These are phyloP conservation scores for Fusarium poae DNA, from an alignment of 2,329 filamentous ascomycete species.

Conservation along the genomic window DNA sequence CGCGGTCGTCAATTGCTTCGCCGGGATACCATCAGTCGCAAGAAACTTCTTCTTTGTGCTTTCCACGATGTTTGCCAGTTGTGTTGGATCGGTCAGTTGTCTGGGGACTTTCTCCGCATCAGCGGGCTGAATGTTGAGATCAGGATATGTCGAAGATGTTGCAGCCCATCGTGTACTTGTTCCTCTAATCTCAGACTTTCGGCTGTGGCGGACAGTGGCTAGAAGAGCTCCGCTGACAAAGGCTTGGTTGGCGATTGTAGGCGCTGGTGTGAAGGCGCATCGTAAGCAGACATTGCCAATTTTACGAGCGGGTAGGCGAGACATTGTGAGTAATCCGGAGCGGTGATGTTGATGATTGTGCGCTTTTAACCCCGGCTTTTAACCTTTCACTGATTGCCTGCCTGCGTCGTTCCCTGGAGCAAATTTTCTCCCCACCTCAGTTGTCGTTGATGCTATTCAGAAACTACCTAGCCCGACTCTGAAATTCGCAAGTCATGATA, in stretches of 20 bases:
- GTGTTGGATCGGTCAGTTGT: conserved; percentile 55
- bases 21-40: conserved; percentile 60
- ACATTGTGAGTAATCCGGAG: conserved; percentile 52
- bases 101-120: conserved; percentile 39
- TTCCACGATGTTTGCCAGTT: conserved; percentile 58
- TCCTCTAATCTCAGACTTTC: conserved; percentile 23
- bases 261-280: conserved; percentile 56
- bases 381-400: not conserved
- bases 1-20: conserved; percentile 58
- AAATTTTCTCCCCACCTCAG: conserved; percentile 13
- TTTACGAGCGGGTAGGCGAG: conserved; percentile 51
- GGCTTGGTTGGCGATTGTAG: conserved; percentile 41
- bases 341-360: not conserved
- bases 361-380: not conserved
- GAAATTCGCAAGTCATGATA: conserved; percentile 29
- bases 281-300: conserved; percentile 59
- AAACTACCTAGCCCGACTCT: conserved; percentile 19
- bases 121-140: conserved; percentile 31
- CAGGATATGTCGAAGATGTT: conserved; percentile 41
- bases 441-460: conserved; percentile 27
- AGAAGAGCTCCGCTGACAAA: conserved; percentile 46
- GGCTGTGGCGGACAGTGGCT: conserved; percentile 29
- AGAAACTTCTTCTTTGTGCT: conserved; percentile 60
- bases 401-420: conserved; percentile 2
- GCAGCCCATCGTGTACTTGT: conserved; percentile 47